Evolutionary conservation across 352 stramenopile genomes (phyloP).

Genomic region (Thraustochytrium striatum): DNA sequence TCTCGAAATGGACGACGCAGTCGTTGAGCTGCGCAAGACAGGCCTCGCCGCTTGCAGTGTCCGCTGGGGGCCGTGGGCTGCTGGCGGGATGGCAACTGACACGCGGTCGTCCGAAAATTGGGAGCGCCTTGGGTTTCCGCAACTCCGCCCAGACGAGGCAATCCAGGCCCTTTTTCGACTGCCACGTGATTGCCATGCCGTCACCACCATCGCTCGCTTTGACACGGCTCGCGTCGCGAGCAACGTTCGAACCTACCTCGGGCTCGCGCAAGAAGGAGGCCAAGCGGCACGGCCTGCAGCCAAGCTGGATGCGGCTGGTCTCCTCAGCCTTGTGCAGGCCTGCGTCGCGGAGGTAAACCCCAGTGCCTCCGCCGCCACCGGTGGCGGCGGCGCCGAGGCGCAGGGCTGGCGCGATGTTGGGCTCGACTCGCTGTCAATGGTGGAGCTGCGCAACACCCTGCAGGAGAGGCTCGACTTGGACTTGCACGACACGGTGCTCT

Average conservation of each 20-base stretch:
- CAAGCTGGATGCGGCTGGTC: no score
- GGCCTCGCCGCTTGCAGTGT: neutral
- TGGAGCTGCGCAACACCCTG: constrained; percentile 32
- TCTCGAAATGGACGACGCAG: constrained; percentile 1
- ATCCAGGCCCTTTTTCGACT: neutral
- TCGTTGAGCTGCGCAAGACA: neutral
- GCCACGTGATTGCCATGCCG: no score
- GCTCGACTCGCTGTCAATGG: constrained; percentile 27
- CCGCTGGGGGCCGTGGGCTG: constrained; percentile 42
- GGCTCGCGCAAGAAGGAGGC: no score
- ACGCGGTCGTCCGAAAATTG: neutral
- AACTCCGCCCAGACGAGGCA: neutral
- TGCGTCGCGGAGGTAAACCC: no score
- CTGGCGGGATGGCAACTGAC: constrained; percentile 35
- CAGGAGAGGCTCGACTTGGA: neutral
- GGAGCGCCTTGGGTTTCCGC: neutral
- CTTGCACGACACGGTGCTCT: constrained; percentile 16
- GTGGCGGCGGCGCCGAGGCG: no score
- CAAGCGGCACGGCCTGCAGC: no score
- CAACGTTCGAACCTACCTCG: no score
- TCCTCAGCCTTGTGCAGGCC: no score
- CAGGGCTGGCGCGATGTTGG: constrained; percentile 30
- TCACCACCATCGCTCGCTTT: no score
- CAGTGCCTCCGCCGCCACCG: no score
- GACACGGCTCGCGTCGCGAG: no score